These are phyloP conservation scores for Rhinocladiella mackenziei DNA, from an alignment of 2,329 filamentous ascomycete genomes.

Conservation along the genomic window DNA sequence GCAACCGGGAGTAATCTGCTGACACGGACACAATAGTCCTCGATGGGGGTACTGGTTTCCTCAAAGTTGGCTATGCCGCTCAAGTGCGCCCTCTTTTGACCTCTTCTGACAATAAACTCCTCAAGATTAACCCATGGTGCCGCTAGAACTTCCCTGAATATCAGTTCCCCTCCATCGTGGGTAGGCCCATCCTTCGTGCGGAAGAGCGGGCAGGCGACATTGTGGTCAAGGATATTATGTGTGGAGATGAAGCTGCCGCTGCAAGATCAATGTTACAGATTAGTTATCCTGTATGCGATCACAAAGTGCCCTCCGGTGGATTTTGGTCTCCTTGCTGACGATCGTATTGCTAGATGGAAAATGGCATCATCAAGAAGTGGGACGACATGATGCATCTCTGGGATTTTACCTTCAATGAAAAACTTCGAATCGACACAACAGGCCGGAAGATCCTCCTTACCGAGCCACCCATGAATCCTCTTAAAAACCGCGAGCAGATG, in stretches of 20 bases:
- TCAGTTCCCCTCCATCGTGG: slow-evolving; percentile 97
- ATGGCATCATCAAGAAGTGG: slow-evolving; percentile 99
- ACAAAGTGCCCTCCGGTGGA: neutral
- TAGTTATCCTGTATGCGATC: slow-evolving; percentile 73
- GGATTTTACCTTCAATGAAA: slow-evolving; percentile 98
- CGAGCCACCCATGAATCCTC: slow-evolving; percentile 95
- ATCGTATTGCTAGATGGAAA: slow-evolving; percentile 70
- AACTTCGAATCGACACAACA: slow-evolving; percentile 85
- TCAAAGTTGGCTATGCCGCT: slow-evolving; percentile 98
- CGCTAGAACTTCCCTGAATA: slow-evolving; percentile 96
- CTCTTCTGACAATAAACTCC: neutral
- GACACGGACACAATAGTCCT: slow-evolving; percentile 63
- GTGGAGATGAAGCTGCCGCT: slow-evolving; percentile 93
- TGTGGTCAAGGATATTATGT: slow-evolving; percentile 97
- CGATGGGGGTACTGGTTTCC: slow-evolving; percentile 98
- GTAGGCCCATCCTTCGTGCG: slow-evolving; percentile 91
- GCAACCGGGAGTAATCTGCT: slow-evolving; percentile 23
- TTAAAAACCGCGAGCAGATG: slow-evolving; percentile 97
- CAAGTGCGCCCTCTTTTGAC: slow-evolving; percentile 53
- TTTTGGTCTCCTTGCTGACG: slow-evolving; percentile 1
- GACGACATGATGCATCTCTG: slow-evolving; percentile 99
- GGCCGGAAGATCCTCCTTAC: slow-evolving; percentile 97
- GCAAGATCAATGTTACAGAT: slow-evolving; percentile 97
- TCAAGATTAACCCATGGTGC: too few species aligned
- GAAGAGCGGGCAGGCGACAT: slow-evolving; percentile 78